Percentiles rank a stretch among this genome's conserved stretches.
These are phyloP conservation scores for Neoboletus subvelutipes DNA, from an alignment of 768 basidiomycete genomes.

Conservation along the genomic window DNA sequence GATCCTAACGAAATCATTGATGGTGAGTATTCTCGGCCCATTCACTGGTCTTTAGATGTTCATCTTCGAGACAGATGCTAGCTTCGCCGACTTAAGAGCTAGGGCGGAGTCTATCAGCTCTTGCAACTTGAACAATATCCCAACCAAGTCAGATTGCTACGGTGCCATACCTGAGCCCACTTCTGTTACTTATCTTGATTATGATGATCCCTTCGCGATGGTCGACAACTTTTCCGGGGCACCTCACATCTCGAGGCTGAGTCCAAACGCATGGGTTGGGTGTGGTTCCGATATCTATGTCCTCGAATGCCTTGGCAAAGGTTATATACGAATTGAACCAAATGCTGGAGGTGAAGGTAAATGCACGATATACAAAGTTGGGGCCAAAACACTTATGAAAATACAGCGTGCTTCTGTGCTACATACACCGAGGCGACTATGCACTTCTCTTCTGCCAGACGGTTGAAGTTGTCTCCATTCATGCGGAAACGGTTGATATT, in stretches of 20 bases:
- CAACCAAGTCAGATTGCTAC: conserved; percentile 19
- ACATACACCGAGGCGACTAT: conserved; percentile 54
- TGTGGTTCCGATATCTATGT: conserved; percentile 72
- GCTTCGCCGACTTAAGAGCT: conserved; percentile 46
- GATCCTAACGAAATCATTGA: conserved; percentile 66
- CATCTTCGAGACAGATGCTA: conserved; percentile 44
- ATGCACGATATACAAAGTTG: background rate
- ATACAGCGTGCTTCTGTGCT: conserved; percentile 43
- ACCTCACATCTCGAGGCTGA: conserved; percentile 55
- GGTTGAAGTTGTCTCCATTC: conserved; percentile 52
- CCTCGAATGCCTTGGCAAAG: conserved; percentile 71
- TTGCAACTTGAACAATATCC: conserved; percentile 1
- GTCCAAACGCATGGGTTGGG: conserved; percentile 72
- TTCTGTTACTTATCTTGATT: conserved; percentile 71
- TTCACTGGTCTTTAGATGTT: background rate
- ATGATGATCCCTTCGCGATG: conserved; percentile 70
- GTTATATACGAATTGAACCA: conserved; percentile 63
- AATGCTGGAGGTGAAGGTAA: conserved; percentile 37
- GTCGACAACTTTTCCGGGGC: conserved; percentile 48
- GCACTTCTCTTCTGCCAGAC: conserved; percentile 43
- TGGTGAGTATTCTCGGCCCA: conserved; percentile 38
- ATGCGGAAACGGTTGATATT: conserved; percentile 52
- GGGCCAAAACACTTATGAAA: conserved; percentile 5
- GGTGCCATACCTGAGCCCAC: conserved; percentile 51
- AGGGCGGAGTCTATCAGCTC: conserved; percentile 30